Evolutionary conservation across 495 filamentous ascomycete genomes (phyloP).

Genomic region (Penicillium verhagenii): DNA sequence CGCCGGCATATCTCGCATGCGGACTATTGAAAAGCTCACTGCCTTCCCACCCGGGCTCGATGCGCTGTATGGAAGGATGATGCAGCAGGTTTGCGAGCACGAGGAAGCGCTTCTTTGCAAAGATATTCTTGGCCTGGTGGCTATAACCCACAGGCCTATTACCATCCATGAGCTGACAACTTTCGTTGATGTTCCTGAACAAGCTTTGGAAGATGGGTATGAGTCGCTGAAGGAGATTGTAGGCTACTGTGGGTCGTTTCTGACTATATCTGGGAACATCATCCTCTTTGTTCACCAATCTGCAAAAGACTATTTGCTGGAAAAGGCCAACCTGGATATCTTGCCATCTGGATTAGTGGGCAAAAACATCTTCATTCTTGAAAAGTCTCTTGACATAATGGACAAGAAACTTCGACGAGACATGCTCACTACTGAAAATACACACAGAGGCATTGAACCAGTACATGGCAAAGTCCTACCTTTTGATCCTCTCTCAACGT

Average conservation of each 20-base stretch:
- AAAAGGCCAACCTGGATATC: conserved; percentile 4
- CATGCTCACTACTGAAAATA: conserved; percentile 15
- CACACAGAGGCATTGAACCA: neutral
- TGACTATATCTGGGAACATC: conserved; percentile 15
- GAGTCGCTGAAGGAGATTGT: conserved; percentile 11
- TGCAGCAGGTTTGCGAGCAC: conserved; percentile 6
- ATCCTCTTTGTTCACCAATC: conserved; percentile 46
- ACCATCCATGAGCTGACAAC: conserved; percentile 20
- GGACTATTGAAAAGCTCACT: neutral
- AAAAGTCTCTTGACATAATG: conserved; percentile 23
- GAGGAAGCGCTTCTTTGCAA: conserved; percentile 5
- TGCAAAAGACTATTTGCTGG: conserved; percentile 36
- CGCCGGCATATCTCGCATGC: neutral
- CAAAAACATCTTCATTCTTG: conserved; percentile 19
- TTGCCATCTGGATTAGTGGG: conserved; percentile 16
- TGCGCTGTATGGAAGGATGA: conserved; percentile 14
- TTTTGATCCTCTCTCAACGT: neutral
- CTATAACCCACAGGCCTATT: conserved; percentile 23
- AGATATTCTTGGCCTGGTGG: conserved; percentile 13
- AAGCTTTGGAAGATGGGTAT: neutral
- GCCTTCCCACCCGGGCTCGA: conserved; percentile 9
- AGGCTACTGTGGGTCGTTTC: conserved; percentile 16
- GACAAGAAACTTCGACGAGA: conserved; percentile 14
- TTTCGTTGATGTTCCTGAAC: conserved; percentile 10
- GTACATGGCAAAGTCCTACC: neutral